Evolutionary conservation across 768 basidiomycete genomes (phyloP).

Genomic region (Amanita jacksonii): DNA sequence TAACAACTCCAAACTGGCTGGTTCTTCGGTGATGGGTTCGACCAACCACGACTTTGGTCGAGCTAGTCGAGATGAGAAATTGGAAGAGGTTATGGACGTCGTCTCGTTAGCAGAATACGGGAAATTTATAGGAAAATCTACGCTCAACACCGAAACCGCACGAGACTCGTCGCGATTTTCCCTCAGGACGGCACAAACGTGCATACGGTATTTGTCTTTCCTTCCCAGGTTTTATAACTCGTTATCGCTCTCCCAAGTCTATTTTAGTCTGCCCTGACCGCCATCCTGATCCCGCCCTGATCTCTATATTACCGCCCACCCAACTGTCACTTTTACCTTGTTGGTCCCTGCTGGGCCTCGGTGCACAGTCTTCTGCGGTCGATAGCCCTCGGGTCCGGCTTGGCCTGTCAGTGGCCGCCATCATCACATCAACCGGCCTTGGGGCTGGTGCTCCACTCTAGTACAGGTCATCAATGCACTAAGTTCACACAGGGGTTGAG

Average conservation of each 20-base stretch:
- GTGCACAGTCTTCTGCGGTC: no score
- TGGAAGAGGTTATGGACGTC: conserved; percentile 6
- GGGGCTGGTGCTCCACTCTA: no score
- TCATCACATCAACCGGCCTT: no score
- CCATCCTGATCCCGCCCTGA: background rate
- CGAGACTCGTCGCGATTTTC: conserved; percentile 4
- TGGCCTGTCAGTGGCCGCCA: no score
- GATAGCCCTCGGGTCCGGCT: no score
- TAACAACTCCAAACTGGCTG: conserved; percentile 21
- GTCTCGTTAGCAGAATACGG: conserved; percentile 11
- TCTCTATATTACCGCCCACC: background rate
- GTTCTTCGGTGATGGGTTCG: conserved; percentile 46
- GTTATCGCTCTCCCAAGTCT: background rate
- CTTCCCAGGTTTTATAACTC: background rate
- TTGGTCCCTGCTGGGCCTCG: no score
- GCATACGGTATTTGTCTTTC: background rate
- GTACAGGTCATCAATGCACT: no score
- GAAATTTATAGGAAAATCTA: conserved; percentile 15
- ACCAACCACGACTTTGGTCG: conserved; percentile 26
- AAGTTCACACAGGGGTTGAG: no score
- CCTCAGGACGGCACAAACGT: conserved; percentile 6
- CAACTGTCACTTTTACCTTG: background rate
- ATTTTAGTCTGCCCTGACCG: background rate
- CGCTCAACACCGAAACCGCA: conserved; percentile 5
- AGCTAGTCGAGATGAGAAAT: conserved; percentile 10